Base-by-base conservation (phyloP, 805 yeast species). In the Starmerella stellata region DNA sequence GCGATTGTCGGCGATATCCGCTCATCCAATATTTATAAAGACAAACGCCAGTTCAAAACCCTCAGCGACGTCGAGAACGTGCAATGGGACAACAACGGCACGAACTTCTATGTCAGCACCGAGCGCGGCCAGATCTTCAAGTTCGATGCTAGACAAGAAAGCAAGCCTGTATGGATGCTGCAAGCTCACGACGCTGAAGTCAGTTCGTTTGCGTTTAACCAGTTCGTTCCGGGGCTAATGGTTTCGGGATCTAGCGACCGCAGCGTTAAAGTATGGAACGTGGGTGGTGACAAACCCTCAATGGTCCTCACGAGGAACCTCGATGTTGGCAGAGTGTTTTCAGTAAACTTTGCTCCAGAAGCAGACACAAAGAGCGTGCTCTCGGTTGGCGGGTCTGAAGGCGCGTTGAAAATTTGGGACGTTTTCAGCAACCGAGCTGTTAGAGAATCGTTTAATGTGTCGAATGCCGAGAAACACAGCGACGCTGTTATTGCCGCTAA, bases 151-250 rank as follows among this genome's bases (percentile, higher is more conserved):
- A 72, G 94, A 57, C 62, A 61, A 37, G 70, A 65, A 29, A 29
- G 30, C 19, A 62, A 65, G 41, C 85, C 95, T 16, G 52, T 87
- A 24, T 90, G 98, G 98, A 81, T 93, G 2, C 65, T 90, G 49
- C 94, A 90, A 58, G 96, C 96, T 2, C 98, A 90, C 57, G 96
- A 90, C 60, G 71, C 93, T 2, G 95, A 93, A 44, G 77, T 90
- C 44, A 77, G 95, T 4, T 66, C 87, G 2, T 67, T 90, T 48
- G 77, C 76, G 48, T 68, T 75, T 28, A 85, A 81, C 60, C 54
- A 56, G 20, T 69, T 63, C 53, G 56, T 82, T 24, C 74, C 75
- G 20, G 90, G 87, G 16, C 61, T 80, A 65, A 58, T 90, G 53
- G 72, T 75, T 19, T 81, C 96, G 1, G 75, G 90, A 37, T 93